These are phyloP conservation scores for Typha latifolia DNA, from an alignment of 176 grass and related monocot species.

Conservation along the genomic window DNA sequence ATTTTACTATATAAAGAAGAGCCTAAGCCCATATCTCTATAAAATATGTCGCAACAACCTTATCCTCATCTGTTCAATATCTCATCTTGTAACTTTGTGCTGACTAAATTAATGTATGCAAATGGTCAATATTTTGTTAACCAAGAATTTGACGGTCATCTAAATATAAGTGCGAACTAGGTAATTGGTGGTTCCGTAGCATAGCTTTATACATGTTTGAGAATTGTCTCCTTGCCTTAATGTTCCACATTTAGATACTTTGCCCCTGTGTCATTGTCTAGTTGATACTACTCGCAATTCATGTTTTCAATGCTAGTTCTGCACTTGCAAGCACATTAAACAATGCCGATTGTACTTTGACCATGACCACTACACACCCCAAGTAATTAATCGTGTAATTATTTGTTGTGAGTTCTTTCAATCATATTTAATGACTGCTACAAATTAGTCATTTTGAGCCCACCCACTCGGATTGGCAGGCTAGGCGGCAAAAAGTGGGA, in stretches of 20 bases:
- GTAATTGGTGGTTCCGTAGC: background rate
- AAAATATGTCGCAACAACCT: no score
- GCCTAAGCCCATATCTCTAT: no score
- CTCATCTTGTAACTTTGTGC: no score
- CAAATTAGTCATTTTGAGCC: slow-evolving; percentile 6
- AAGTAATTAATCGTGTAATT: background rate
- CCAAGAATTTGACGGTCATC: background rate
- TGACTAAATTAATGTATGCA: no score
- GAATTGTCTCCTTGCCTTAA: background rate
- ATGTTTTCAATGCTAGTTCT: no score
- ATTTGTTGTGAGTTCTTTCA: background rate
- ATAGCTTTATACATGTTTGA: background rate
- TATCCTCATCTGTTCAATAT: no score
- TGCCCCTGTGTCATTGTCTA: background rate
- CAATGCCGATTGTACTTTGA: background rate
- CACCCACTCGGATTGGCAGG: slow-evolving; percentile 29
- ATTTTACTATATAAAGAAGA: no score
- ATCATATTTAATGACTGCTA: slow-evolving; percentile 16
- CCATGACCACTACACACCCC: background rate
- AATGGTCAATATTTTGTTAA: no score
- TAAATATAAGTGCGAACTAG: background rate
- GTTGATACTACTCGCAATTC: no score
- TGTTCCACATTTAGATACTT: background rate
- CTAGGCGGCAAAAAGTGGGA: slow-evolving; percentile 65
- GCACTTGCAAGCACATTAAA: no score